Base-by-base conservation (phyloP, 306 rosid genomes). In the Senna siamea region DNA sequence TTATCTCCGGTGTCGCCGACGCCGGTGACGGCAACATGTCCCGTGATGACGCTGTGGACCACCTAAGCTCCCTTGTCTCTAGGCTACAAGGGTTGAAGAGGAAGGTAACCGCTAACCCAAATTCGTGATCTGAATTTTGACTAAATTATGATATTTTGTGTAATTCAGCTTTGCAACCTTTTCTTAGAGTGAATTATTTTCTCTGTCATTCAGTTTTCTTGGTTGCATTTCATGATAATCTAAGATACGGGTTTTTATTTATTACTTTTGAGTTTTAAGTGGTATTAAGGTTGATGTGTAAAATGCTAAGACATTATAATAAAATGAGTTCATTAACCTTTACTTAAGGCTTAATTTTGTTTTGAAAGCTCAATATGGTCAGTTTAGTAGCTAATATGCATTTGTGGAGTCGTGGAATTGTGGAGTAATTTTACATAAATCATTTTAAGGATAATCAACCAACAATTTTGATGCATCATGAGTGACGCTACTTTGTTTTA, bases 1-100 rank as follows among this genome's bases (percentile, higher is more conserved):
- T 94, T 47, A 83, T 94, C 48, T 79, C 86, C 61, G 83, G 88
- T 76, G 92, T 90, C 68, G 14, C 67, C 18, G 91, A 89, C 19
- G 93, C 86, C 61, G 12, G 28, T 37, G 48, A 61, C n/a, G 70
- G 80, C 19, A 86, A 75, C 56, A 37, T 87, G 11, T 84, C 91
- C 32, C 66, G 75, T 0, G 89, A 85, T 66, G 96, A 84, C 38
- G 99, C 99, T 37, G 89, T 88, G 43, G 77, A 58, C 37, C 93
- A 89, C 72, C 94, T 94, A 17, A 89, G 64, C 85, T 89, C 96
- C 44, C 97, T 94, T 13, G 97, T 94, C 41, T 89, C 84, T 58
- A 89, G 89, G 78, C 72, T 94, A 46, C 97, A 94, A 73, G 96
- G 95, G 37, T 89, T 94, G 59, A 94, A 92, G 79, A 77, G 97